Conservation (phyloP, 306 rosid species). For the Ormosia emarginata region DNA sequence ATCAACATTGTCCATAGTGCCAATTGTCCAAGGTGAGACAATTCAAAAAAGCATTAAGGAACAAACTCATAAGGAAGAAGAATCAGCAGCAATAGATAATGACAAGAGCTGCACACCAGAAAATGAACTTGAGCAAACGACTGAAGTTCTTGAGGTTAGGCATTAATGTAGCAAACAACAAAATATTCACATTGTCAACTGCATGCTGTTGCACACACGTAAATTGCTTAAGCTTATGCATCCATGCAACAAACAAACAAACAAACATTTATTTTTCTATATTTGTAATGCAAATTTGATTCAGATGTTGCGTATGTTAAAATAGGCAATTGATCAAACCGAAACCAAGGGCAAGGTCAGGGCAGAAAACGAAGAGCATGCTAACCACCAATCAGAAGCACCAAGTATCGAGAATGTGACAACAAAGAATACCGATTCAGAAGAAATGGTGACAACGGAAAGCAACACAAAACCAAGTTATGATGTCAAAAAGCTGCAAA, state of each 20-base stretch:
- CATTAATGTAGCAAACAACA: not conserved
- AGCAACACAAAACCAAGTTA: not conserved
- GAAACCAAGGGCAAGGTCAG: not conserved
- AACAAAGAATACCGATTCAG: not conserved
- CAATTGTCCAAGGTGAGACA: not conserved
- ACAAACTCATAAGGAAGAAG: not conserved
- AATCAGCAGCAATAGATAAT: not conserved
- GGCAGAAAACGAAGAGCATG: not conserved
- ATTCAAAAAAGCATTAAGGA: not conserved
- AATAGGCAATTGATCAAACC: not conserved
- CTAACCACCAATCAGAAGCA: not conserved
- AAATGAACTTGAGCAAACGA: not conserved
- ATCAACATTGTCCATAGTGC: not conserved
- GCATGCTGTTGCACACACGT: not conserved
- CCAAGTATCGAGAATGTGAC: not conserved
- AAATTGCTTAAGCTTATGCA: not conserved
- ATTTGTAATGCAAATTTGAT: not conserved
- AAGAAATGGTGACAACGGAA: not conserved
- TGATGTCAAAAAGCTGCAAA: not conserved
- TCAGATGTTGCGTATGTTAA: not conserved
- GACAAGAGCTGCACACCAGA: not conserved
- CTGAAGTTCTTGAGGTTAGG: conserved; percentile 1
- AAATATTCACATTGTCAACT: not conserved
- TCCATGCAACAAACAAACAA: not conserved
- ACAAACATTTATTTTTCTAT: not conserved